Base-by-base conservation (phyloP, 208 protist genomes). In the Vickermania ingenoplastis region DNA sequence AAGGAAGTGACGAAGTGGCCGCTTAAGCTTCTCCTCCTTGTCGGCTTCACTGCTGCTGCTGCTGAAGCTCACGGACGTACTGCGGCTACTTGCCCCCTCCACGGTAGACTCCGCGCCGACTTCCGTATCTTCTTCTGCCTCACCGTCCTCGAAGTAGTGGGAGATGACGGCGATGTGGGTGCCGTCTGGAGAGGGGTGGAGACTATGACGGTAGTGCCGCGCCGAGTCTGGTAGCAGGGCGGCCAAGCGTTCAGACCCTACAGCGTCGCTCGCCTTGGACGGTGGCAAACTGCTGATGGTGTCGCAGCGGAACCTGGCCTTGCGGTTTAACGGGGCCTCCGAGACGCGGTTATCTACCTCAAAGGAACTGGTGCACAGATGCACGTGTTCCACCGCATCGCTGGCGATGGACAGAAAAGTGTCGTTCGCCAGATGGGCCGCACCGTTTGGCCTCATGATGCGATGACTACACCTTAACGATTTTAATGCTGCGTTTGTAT, bases 361-460 rank as follows among this genome's bases (percentile, higher is more conserved):
- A 52, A 94, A 75, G 59, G 31, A 59, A 56, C 77, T 76, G 7
- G 84, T 91, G 55, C 86, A 75, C 28, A 95, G 66, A 54, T 77
- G 82, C 0, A 79, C 36, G 29, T 61, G 53, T 17, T 75, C 73
- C 0, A 59, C 71, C 41, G 63, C 63, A 57, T 88, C 77, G 4
- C 69, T 64, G 1, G 78, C 77, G 36, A 63, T 71, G 22, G 69
- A 53, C 22, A 84, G 48, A 56, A 95, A 95, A 7, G 81, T 81
- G 73, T 92, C 79, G 60, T 95, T 90, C 58, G 71, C 79, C 30
- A 95, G 63, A 62, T 95, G 88, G 14, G 62, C 72, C 1, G 72
- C 83, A 59, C 85, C 81, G 62, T 95, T 95, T 2, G 88, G 87
- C 17, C 70, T 66, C 88, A 95, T 95, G 0, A 11, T 31, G 23